phyloP scores from a whole-genome alignment of 2,329 filamentous ascomycete genomes.

The Tolypocladium pustulatum region DNA sequence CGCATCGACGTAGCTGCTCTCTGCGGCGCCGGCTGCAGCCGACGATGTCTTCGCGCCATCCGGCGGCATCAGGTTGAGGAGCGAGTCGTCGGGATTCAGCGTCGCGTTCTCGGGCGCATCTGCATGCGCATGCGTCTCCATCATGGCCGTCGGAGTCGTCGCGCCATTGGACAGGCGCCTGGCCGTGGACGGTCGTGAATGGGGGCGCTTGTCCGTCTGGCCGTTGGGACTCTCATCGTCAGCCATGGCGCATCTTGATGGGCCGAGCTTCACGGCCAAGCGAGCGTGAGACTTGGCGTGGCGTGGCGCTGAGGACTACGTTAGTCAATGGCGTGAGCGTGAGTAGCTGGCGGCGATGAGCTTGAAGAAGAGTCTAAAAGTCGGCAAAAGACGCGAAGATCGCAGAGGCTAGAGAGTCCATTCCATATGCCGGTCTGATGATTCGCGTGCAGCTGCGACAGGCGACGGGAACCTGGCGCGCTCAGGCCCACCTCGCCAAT shows the following conservation, averaged over 20 bases:
- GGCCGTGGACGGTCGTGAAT: slow-evolving; percentile 13
- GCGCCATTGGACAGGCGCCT: slow-evolving; percentile 12
- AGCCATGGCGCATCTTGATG: slow-evolving; percentile 26
- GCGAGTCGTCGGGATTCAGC: slow-evolving; percentile 4
- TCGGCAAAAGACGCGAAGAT: neutral
- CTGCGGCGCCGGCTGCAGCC: slow-evolving; percentile 7
- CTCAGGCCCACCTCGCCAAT: neutral
- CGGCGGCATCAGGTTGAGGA: slow-evolving; percentile 7
- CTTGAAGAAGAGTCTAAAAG: neutral
- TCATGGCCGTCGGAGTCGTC: neutral
- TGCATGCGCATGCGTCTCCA: neutral
- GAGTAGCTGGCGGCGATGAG: neutral
- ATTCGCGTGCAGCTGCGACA: neutral
- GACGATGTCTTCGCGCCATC: slow-evolving; percentile 9
- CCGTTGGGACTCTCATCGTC: slow-evolving; percentile 18
- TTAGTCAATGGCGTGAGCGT: neutral
- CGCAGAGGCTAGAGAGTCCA: neutral
- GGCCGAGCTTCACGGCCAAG: neutral
- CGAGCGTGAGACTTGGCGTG: neutral
- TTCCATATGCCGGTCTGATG: neutral
- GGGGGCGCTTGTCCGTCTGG: slow-evolving; percentile 8
- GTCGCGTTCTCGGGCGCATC: neutral
- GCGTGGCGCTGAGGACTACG: neutral
- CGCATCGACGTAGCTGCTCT: slow-evolving; percentile 32
- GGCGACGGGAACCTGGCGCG: neutral